Conservation (phyloP, 345 rosid species). For the Stellera chamaejasme region DNA sequence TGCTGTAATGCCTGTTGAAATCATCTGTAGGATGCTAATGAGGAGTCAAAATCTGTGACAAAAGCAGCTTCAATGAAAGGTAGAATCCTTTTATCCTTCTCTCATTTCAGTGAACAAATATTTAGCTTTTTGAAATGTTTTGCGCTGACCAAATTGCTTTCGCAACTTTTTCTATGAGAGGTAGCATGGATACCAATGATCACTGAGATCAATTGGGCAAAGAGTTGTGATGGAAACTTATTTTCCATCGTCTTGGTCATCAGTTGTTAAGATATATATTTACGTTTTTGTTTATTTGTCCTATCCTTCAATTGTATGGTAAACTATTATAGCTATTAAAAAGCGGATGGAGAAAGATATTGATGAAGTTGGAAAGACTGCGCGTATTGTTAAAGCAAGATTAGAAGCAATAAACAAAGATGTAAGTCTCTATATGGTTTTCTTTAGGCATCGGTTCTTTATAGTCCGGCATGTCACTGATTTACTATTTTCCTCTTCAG, state of each 20-base stretch:
- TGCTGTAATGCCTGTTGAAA: no score
- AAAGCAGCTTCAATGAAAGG: slow-evolving; percentile 96
- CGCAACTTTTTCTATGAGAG: no score
- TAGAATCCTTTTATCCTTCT: slow-evolving; percentile 11
- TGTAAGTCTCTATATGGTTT: slow-evolving; percentile 23
- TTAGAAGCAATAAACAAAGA: slow-evolving; percentile 75
- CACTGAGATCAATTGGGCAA: not conserved
- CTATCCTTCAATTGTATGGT: not conserved
- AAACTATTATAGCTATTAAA: slow-evolving; percentile 52
- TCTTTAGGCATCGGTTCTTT: not conserved
- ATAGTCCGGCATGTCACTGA: slow-evolving; percentile 9
- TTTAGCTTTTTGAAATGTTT: not conserved
- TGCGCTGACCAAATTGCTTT: slow-evolving; percentile 9
- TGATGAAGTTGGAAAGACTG: slow-evolving; percentile 90
- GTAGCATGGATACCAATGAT: no score
- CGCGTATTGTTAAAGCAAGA: slow-evolving; percentile 64
- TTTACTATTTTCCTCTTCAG: slow-evolving; percentile 25
- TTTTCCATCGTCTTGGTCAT: not conserved
- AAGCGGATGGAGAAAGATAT: slow-evolving; percentile 88
- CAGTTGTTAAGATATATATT: not conserved
- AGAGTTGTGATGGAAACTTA: not conserved
- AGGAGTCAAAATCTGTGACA: slow-evolving; percentile 88
- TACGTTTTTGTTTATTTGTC: not conserved
- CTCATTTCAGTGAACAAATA: not conserved
- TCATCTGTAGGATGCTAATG: slow-evolving; percentile 71